These are phyloP conservation scores for Trichoderma semiorbis DNA, from an alignment of 2,329 filamentous ascomycete genomes.

Conservation along the genomic window DNA sequence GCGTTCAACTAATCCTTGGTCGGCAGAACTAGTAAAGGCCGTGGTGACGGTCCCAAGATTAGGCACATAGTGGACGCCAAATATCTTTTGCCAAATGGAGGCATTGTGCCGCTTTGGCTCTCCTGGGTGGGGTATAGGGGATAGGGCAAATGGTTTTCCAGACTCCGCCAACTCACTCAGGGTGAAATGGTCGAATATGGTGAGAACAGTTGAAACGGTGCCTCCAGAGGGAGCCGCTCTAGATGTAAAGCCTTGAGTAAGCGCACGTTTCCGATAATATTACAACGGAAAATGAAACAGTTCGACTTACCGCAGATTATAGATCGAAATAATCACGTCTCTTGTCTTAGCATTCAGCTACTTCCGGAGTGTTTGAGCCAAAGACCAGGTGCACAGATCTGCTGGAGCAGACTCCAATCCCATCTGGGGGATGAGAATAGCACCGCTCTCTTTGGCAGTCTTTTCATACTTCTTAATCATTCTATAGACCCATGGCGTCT, in stretches of 20 bases:
- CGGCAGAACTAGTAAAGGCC: constrained; percentile 47
- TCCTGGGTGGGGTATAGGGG: constrained; percentile 49
- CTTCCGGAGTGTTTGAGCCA: constrained; percentile 50
- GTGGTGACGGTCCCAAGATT: constrained; percentile 55
- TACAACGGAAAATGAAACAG: neutral
- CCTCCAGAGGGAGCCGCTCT: constrained; percentile 55
- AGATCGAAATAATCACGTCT: constrained; percentile 52
- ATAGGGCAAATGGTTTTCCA: constrained; percentile 52
- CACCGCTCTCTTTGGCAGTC: constrained; percentile 50
- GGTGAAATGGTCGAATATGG: constrained; percentile 51
- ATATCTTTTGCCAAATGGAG: constrained; percentile 42
- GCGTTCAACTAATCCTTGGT: constrained; percentile 55
- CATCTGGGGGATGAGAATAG: constrained; percentile 58
- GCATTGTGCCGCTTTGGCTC: constrained; percentile 27
- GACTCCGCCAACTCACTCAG: constrained; percentile 46
- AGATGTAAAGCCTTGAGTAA: neutral
- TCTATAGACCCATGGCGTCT: constrained; percentile 52
- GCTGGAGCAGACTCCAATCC: constrained; percentile 61
- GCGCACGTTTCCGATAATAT: neutral
- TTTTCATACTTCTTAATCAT: constrained; percentile 60
- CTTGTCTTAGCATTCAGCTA: constrained; percentile 47
- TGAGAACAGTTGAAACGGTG: constrained; percentile 65
- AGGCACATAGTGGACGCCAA: constrained; percentile 48
- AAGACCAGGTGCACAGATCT: constrained; percentile 55
- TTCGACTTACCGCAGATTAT: constrained; percentile 37